phyloP scores from a whole-genome alignment of 2,329 filamentous ascomycete genomes.

The Thelonectria discophora region DNA sequence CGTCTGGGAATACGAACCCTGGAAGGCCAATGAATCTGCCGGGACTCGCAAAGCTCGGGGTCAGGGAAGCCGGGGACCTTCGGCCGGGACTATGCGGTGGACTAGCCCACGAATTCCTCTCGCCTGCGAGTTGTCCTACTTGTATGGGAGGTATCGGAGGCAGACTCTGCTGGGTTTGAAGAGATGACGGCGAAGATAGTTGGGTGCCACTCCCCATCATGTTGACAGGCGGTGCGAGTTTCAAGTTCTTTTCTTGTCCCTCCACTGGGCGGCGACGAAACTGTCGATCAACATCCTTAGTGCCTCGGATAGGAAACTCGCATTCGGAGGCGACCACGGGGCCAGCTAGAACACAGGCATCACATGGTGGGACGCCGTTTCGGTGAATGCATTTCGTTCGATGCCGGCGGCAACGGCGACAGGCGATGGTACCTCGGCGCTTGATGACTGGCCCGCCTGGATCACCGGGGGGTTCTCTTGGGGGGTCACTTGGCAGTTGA shows the following conservation, averaged over 20 bases:
- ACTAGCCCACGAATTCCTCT: slow-evolving; percentile 4
- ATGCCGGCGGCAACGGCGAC: slow-evolving; percentile 33
- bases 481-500: not conserved
- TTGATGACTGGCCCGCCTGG: slow-evolving; percentile 3
- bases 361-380: slow-evolving; percentile 28
- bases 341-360: slow-evolving; percentile 31
- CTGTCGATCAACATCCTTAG: slow-evolving; percentile 33
- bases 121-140: not conserved
- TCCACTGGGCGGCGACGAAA: slow-evolving; percentile 24
- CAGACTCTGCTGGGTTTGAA: not conserved
- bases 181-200: not conserved
- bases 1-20: not conserved
- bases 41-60: not conserved
- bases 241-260: not conserved
- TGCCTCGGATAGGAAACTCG: slow-evolving; percentile 34
- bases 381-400: slow-evolving; percentile 38
- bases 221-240: not conserved
- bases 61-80: not conserved
- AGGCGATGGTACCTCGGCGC: slow-evolving; percentile 35
- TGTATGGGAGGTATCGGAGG: not conserved
- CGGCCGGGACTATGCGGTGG: slow-evolving; percentile 1
- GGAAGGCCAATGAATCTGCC: not conserved
- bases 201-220: not conserved
- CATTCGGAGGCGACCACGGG: slow-evolving; percentile 26
- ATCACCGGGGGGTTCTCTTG: not conserved